Percentiles rank a stretch among this genome's conserved stretches.
phyloP scores from a whole-genome alignment of 2,329 filamentous ascomycete species.

The Colletotrichum caudatum region DNA sequence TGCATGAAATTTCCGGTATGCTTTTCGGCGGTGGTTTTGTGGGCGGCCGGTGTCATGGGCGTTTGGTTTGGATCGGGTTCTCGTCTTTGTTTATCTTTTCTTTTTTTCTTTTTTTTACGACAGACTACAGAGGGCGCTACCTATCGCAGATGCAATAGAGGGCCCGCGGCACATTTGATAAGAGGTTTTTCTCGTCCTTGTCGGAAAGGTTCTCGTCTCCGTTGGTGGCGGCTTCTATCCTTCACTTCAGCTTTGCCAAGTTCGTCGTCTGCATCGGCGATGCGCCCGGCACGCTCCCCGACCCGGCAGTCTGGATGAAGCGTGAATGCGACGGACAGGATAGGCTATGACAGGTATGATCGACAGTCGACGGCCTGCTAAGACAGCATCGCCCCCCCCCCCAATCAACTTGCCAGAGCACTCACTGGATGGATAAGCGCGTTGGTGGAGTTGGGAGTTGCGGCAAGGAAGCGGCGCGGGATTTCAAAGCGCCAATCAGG shows the following conservation, averaged over 20 bases:
- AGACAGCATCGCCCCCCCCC: too few species aligned
- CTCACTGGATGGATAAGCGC: too few species aligned
- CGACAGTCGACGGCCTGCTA: too few species aligned
- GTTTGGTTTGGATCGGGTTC: neutral
- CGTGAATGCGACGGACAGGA: neutral
- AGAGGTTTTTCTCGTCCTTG: neutral
- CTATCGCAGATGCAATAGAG: neutral
- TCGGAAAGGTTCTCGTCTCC: neutral
- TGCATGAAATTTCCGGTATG: conserved; percentile 6
- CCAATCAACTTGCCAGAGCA: too few species aligned
- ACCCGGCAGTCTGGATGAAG: neutral
- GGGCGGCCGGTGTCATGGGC: neutral
- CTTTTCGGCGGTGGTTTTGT: neutral
- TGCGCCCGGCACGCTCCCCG: neutral
- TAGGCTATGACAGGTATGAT: neutral
- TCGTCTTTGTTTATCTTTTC: too few species aligned
- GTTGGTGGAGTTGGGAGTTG: too few species aligned
- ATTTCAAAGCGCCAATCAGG: too few species aligned
- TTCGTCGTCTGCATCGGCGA: neutral
- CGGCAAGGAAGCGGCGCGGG: too few species aligned
- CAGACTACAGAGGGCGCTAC: neutral
- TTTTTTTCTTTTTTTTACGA: neutral
- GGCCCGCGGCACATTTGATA: neutral
- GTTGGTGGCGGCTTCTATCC: neutral
- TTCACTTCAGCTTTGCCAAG: neutral